These are phyloP conservation scores for Lipomyces sp. DNA, from an alignment of 805 yeast species.

Conservation along the genomic window DNA sequence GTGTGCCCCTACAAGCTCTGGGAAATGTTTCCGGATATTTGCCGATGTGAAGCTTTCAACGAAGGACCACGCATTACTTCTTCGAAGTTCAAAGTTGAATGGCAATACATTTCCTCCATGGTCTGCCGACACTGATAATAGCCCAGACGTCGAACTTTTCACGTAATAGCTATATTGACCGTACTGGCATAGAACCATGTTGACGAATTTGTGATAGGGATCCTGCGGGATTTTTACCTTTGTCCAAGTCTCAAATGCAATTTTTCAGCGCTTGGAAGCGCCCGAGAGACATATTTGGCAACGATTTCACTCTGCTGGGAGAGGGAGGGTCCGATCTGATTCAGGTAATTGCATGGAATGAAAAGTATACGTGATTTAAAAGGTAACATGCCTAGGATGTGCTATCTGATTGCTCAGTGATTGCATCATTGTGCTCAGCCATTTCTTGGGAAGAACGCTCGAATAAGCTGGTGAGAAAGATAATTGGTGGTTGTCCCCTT, in stretches of 20 bases:
- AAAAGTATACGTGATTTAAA: not conserved
- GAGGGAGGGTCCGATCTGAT: conserved; percentile 25
- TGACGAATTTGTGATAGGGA: conserved; percentile 29
- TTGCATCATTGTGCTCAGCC: conserved; percentile 66
- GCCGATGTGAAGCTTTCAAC: conserved; percentile 13
- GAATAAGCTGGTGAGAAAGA: conserved; percentile 13
- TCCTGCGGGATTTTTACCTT: conserved; percentile 33
- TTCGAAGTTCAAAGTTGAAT: conserved; percentile 30
- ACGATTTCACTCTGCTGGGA: conserved; percentile 12
- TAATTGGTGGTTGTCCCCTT: not conserved
- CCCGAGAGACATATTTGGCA: conserved; percentile 28
- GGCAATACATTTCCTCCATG: conserved; percentile 33
- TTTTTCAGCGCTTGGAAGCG: conserved; percentile 37
- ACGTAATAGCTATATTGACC: conserved; percentile 11
- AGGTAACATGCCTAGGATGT: conserved; percentile 36
- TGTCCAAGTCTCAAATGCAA: conserved; percentile 32
- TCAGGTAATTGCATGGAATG: conserved; percentile 21
- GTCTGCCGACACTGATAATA: conserved; percentile 16
- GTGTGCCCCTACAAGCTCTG: not conserved
- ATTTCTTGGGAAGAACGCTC: conserved; percentile 42
- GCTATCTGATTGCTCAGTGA: conserved; percentile 73
- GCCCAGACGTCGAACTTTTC: not conserved
- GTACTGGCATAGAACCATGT: not conserved
- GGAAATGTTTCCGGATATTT: conserved; percentile 2
- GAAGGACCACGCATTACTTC: conserved; percentile 20